phyloP scores from a whole-genome alignment of 2,329 filamentous ascomycete genomes.

The Sporothrix inflata region DNA sequence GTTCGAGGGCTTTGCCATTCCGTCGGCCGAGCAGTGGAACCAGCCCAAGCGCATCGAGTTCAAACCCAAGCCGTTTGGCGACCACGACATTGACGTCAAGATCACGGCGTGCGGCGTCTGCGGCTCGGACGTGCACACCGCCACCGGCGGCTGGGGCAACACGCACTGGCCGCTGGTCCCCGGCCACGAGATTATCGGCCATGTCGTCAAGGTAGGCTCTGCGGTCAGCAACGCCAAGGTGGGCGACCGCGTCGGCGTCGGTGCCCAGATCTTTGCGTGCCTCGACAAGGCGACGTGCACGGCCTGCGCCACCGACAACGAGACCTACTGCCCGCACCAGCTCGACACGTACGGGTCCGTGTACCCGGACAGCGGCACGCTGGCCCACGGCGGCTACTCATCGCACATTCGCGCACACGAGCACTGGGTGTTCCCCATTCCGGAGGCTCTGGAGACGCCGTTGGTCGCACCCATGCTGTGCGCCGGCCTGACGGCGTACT shows the following conservation, averaged over 20 bases:
- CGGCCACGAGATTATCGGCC: slow-evolving; percentile 73
- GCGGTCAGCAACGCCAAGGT: slow-evolving; percentile 63
- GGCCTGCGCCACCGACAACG: slow-evolving; percentile 67
- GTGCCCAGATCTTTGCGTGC: slow-evolving; percentile 68
- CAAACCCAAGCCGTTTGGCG: slow-evolving; percentile 82
- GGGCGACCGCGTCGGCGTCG: slow-evolving; percentile 68
- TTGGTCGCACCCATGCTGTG: slow-evolving; percentile 81
- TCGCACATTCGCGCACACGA: slow-evolving; percentile 59
- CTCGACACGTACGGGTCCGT: slow-evolving; percentile 63
- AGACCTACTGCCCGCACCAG: slow-evolving; percentile 67
- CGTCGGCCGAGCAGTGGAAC: slow-evolving; percentile 56
- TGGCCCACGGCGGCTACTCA: slow-evolving; percentile 61
- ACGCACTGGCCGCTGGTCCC: slow-evolving; percentile 67
- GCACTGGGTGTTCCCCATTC: slow-evolving; percentile 76
- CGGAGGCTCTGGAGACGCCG: slow-evolving; percentile 65
- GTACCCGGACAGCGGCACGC: slow-evolving; percentile 54
- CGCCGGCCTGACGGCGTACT: slow-evolving; percentile 80
- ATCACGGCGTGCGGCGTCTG: slow-evolving; percentile 80
- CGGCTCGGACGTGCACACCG: slow-evolving; percentile 71
- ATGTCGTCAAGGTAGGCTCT: slow-evolving; percentile 66
- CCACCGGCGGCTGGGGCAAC: slow-evolving; percentile 69
- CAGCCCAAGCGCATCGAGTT: slow-evolving; percentile 74
- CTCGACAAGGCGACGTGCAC: slow-evolving; percentile 55
- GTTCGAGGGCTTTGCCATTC: slow-evolving; percentile 64
- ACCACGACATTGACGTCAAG: slow-evolving; percentile 86